Base-by-base conservation (phyloP, 768 basidiomycete genomes). In the Hygrocybe coccinea region DNA sequence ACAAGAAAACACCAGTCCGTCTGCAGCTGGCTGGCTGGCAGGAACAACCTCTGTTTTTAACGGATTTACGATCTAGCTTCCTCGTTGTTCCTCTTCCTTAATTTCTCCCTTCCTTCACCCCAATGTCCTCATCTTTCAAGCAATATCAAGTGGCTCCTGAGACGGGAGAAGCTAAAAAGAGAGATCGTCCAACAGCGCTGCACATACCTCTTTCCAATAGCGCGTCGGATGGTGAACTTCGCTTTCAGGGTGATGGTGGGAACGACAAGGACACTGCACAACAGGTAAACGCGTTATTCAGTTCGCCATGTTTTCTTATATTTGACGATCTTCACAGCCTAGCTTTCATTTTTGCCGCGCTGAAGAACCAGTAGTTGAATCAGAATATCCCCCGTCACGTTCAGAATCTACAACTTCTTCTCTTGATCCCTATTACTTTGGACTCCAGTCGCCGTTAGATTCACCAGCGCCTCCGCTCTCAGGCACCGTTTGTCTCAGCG, bases 361-460 rank as follows among this genome's bases (percentile, higher is more conserved):
- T 48, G 70, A 74, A 56, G 74, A 74, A 44, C 65, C 69, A 24
- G 64, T 72, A 61, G 67, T 70, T 55, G 80, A 84, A 60, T 74
- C 71, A 54, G 81, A 82, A 50, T 67, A 67, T 43, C 67, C 74
- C 21, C 59, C 72, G 49, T 84, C 85, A 52, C 88, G 89, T 67
- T 83, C 89, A 39, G 75, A 75, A 19, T 91, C 91, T 25, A 78
- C 87, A 50, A 83, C 86, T 45, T 91, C 89, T 33, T 89, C 90
- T 43, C 76, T 93, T 54, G 91, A 92, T 74, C 89, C 90, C 7
- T 93, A 93, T 69, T 93, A 93, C 69, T 92, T 92, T 74, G 85
- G 87, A 47, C 69, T 81, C 22, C 79, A 77, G 61, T 84, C 86
- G 36, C 83, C 86, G 22, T 78, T 82, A n/a, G 83, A 82, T 57